Percentiles rank a stretch among this genome's conserved stretches.
Evolutionary conservation across 441 rosid genomes (phyloP).

Genomic region (Croton laevigatus): DNA sequence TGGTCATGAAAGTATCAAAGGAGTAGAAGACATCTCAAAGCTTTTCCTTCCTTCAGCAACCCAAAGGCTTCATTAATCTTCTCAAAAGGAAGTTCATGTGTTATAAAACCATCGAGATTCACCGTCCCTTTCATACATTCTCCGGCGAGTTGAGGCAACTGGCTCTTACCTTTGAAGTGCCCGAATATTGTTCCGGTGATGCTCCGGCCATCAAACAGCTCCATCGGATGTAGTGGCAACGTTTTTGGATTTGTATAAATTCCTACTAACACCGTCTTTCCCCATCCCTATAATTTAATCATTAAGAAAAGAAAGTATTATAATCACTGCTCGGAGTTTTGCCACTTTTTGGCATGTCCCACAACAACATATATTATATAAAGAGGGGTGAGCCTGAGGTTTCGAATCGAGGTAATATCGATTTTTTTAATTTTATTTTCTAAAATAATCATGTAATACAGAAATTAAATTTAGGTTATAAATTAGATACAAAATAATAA

Average conservation of each 20-base stretch:
- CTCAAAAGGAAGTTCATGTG: slow-evolving; percentile 43
- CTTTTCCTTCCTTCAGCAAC: slow-evolving; percentile 36
- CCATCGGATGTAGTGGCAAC: slow-evolving; percentile 44
- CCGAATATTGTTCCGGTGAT: slow-evolving; percentile 35
- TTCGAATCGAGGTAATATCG: too few relatives aligned
- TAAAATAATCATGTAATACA: too few relatives aligned
- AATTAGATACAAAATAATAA: too few relatives aligned
- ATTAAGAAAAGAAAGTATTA: too few relatives aligned
- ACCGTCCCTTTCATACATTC: slow-evolving; percentile 33
- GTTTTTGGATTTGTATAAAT: slow-evolving; percentile 31
- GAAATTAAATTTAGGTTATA: too few relatives aligned
- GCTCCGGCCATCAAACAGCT: slow-evolving; percentile 36
- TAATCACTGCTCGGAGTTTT: too few relatives aligned
- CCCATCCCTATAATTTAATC: slow-evolving; percentile 35
- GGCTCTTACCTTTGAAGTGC: slow-evolving; percentile 38
- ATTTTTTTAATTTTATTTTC: too few relatives aligned
- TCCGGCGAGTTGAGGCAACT: slow-evolving; percentile 29
- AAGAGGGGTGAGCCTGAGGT: too few relatives aligned
- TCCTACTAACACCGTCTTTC: slow-evolving; percentile 36
- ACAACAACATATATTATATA: too few relatives aligned
- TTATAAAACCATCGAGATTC: slow-evolving; percentile 32
- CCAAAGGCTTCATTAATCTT: slow-evolving; percentile 36
- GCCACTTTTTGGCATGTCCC: too few relatives aligned
- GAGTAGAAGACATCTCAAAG: slow-evolving; percentile 37
- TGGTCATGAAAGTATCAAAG: slow-evolving; percentile 24